These are phyloP conservation scores for Aspergillus aculeatinus DNA, from an alignment of 2,329 filamentous ascomycete species.

Conservation along the genomic window DNA sequence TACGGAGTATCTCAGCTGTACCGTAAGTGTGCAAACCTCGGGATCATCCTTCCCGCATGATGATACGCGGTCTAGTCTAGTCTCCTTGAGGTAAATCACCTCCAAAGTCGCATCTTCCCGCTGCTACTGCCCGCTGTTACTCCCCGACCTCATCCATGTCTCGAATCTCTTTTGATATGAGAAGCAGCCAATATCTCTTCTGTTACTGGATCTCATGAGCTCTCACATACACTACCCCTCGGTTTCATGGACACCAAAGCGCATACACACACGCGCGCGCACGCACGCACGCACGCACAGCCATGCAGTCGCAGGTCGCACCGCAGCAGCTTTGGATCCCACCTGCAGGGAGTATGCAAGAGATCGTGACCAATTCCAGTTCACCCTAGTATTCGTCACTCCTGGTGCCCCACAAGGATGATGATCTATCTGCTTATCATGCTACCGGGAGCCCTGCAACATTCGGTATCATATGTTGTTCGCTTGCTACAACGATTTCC, in stretches of 20 bases:
- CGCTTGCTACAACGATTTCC: neutral
- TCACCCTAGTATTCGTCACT: conserved; percentile 9
- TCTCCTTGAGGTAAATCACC: conserved; percentile 2
- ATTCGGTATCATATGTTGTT: conserved; percentile 8
- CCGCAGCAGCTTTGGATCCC: conserved; percentile 5
- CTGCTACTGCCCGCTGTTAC: neutral
- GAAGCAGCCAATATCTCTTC: neutral
- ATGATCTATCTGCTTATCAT: conserved; percentile 6
- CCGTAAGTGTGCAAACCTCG: conserved; percentile 4
- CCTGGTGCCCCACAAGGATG: conserved; percentile 6
- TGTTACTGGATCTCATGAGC: neutral
- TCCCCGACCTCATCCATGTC: neutral
- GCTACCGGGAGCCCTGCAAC: conserved; percentile 5
- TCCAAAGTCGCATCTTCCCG: neutral
- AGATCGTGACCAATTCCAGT: conserved; percentile 8
- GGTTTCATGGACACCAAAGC: neutral
- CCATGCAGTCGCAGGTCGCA: conserved; percentile 1
- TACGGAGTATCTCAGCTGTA: too few species aligned
- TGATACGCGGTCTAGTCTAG: conserved; percentile 3
- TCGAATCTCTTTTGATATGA: neutral
- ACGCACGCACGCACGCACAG: neutral
- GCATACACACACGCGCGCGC: neutral
- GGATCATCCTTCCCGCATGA: conserved; percentile 14
- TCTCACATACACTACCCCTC: neutral
- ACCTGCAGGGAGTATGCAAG: conserved; percentile 7